Evolutionary conservation across 2,329 filamentous ascomycete genomes (phyloP), one percentile per base, ranked within the genome.

Genomic region (Chalara sp.): DNA sequence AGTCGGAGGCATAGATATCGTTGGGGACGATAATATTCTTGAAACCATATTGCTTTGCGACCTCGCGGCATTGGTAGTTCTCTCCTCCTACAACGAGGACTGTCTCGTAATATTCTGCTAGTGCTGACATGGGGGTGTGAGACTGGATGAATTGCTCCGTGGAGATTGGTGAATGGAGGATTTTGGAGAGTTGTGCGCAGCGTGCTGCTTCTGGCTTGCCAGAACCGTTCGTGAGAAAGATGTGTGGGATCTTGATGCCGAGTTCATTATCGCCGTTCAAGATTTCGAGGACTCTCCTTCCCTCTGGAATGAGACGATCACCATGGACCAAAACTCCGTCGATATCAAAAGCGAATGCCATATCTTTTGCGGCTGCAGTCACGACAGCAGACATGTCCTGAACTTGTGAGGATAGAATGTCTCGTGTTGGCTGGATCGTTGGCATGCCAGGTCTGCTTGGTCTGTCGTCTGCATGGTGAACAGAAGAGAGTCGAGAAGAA

Each of bases 291-390:
- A 79, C 80, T 52, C 79, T 76, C 62, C 78, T 73, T 54, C 81
- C 84, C 69, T 87, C 78, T 41, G 82, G 81, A 56, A 88, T 87
- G 52, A 86, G 70, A 52, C 83, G 75, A 68, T 85, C 83, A 62
- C 84, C 84, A 68, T 87, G 84, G 51, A 87, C 84, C 29, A 89
- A 74, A 52, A 89, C 85, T 72, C 85, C 86, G 61, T 89, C 81
- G 55, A 84, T 84, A 66, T 90, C 87, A 57, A 90, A 91, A 61
- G 84, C 86, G 58, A 90, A 90, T 6, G 84, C 83, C 84, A 89
- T 88, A 72, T 89, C 83, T 76, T 89, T 89, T 52, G 84, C 85
- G 52, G 78, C 76, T 32, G 70, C 70, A 12, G 86, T 84, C 71
- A 86, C 87, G 59, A 83, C 78, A 51, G 76, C 68, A 59, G 78